A percentile compares a stretch with the other conserved stretches of the same genome.
These are phyloP conservation scores for Suillus alpinus DNA, from an alignment of 768 basidiomycete species.

Conservation along the genomic window DNA sequence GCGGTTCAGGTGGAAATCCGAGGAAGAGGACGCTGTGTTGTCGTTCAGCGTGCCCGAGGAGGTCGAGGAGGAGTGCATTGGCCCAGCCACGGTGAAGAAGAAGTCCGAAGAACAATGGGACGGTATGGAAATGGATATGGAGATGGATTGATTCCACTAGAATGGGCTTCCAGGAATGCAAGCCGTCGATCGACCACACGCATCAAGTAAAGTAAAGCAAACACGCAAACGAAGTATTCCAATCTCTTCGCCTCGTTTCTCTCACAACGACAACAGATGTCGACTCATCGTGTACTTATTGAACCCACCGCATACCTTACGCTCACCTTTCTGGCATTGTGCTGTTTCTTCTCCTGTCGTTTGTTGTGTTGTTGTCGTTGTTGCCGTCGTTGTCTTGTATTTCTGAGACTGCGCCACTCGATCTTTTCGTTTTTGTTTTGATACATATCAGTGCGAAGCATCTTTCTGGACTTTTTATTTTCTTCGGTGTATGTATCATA, in stretches of 20 bases:
- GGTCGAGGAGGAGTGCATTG: slow-evolving; percentile 40
- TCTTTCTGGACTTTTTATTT: slow-evolving; percentile 3
- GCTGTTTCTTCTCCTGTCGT: not conserved
- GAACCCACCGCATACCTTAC: not conserved
- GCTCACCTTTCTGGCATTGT: slow-evolving; percentile 1
- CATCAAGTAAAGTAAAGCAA: not conserved
- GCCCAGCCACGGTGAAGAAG: slow-evolving; percentile 13
- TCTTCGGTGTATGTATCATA: slow-evolving; percentile 5
- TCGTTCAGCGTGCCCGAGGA: slow-evolving; percentile 45
- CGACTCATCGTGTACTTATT: not conserved
- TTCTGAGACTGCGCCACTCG: not conserved
- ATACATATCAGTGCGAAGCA: slow-evolving; percentile 1
- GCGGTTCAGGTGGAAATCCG: slow-evolving; percentile 35
- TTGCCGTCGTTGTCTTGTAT: not conserved
- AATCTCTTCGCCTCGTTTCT: not conserved
- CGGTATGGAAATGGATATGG: slow-evolving; percentile 54
- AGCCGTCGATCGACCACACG: not conserved
- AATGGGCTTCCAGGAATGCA: not conserved
- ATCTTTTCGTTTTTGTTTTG: slow-evolving; percentile 3
- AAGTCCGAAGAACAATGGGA: slow-evolving; percentile 32
- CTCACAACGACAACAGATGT: not conserved
- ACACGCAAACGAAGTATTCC: not conserved
- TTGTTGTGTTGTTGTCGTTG: not conserved
- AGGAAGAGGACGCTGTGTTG: slow-evolving; percentile 41
- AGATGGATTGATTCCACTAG: slow-evolving; percentile 22